Percentiles rank a stretch among this genome's conserved stretches.
phyloP scores from a whole-genome alignment of 805 yeast species.

The Pichia manshurica region DNA sequence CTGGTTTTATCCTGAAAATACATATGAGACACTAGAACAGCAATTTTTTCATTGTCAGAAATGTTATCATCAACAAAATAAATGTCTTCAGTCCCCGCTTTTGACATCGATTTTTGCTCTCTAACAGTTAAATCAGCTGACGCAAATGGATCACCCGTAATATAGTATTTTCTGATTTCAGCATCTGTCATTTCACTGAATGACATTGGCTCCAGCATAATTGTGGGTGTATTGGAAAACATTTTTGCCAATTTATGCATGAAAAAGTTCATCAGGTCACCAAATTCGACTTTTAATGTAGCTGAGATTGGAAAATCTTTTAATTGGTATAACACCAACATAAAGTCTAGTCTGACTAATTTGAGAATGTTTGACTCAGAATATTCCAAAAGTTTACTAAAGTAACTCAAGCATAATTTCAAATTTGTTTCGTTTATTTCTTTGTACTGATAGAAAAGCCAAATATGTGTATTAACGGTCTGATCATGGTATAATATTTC shows the following conservation, averaged over 20 bases:
- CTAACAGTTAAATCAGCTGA: conserved; percentile 25
- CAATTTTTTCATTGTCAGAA: conserved; percentile 23
- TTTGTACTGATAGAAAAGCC: conserved; percentile 50
- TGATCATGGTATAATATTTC: conserved; percentile 47
- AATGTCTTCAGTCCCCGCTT: conserved; percentile 15
- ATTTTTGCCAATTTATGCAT: conserved; percentile 51
- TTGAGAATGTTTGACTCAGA: conserved; percentile 49
- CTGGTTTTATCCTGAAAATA: conserved; percentile 40
- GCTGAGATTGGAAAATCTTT: conserved; percentile 44
- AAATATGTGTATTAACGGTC: conserved; percentile 61
- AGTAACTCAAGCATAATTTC: conserved; percentile 58
- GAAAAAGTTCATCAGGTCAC: conserved; percentile 58
- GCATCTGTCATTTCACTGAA: conserved; percentile 42
- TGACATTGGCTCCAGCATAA: conserved; percentile 61
- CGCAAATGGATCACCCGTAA: conserved; percentile 46
- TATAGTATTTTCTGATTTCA: conserved; percentile 45
- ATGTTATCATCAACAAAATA: conserved; percentile 16
- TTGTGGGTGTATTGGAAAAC: conserved; percentile 46
- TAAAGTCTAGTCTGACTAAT: conserved; percentile 67
- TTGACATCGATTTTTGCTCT: conserved; percentile 27
- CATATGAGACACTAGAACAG: conserved; percentile 22
- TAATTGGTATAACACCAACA: conserved; percentile 50
- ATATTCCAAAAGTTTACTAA: conserved; percentile 64
- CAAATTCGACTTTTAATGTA: conserved; percentile 51
- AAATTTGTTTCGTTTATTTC: conserved; percentile 59